phyloP scores from a whole-genome alignment of 768 basidiomycete genomes.

The Phlegmacium glaucopus region DNA sequence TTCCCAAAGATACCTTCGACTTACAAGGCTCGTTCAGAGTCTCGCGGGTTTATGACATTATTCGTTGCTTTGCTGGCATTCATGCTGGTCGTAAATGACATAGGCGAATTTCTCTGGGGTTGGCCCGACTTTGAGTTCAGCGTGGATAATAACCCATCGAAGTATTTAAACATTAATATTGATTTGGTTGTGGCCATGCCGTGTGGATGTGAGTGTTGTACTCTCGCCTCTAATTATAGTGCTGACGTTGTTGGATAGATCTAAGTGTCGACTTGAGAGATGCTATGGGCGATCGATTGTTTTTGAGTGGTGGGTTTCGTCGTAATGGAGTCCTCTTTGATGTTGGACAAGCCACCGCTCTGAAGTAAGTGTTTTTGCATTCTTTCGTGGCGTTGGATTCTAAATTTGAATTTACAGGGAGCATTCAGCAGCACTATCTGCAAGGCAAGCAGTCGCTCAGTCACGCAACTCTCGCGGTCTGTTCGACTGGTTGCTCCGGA shows the following conservation, averaged over 20 bases:
- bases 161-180: slow-evolving; percentile 80
- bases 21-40: slow-evolving; percentile 77
- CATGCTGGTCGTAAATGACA: slow-evolving; percentile 80
- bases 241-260: slow-evolving; percentile 41
- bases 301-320: slow-evolving; percentile 71
- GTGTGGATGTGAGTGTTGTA: slow-evolving; percentile 70
- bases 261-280: slow-evolving; percentile 89
- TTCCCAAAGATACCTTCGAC: slow-evolving; percentile 83
- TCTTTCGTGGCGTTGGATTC: not conserved
- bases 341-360: slow-evolving; percentile 70
- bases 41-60: slow-evolving; percentile 78
- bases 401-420: slow-evolving; percentile 35
- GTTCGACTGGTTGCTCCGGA: slow-evolving; percentile 52
- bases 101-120: slow-evolving; percentile 91
- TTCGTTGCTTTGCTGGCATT: slow-evolving; percentile 64
- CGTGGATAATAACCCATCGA: slow-evolving; percentile 63
- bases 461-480: slow-evolving; percentile 75
- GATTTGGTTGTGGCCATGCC: slow-evolving; percentile 94
- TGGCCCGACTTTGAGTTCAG: slow-evolving; percentile 90
- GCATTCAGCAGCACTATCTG: slow-evolving; percentile 65
- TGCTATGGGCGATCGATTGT: slow-evolving; percentile 88
- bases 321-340: slow-evolving; percentile 88
- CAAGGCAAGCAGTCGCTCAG: slow-evolving; percentile 64
- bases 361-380: slow-evolving; percentile 44
- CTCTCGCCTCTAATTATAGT: not conserved